Percentiles rank a stretch among this genome's conserved stretches.
phyloP scores from a whole-genome alignment of 1,139 yeast species.

The Sugiyamaella grinbergsii region DNA sequence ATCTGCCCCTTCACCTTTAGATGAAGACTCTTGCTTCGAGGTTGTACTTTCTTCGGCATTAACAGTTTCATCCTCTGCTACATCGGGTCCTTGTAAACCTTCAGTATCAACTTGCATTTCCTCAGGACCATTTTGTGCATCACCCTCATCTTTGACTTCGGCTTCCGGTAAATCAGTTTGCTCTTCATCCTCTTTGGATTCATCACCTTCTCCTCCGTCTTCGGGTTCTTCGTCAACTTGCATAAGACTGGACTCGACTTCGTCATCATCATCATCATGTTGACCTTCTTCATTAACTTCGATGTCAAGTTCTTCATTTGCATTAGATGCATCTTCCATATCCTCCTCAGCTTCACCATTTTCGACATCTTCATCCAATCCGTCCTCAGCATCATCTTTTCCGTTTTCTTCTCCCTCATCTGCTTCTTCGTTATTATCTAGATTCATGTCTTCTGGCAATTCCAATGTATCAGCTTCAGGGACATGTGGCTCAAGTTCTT shows the following conservation, averaged over 20 bases:
- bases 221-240: slow-evolving; percentile 72
- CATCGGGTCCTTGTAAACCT: slow-evolving; percentile 49
- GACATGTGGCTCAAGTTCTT: slow-evolving; percentile 47
- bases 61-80: slow-evolving; percentile 50
- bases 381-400: slow-evolving; percentile 36
- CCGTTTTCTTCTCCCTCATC: slow-evolving; percentile 32
- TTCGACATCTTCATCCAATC: slow-evolving; percentile 38
- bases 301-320: slow-evolving; percentile 39
- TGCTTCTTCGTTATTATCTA: slow-evolving; percentile 41
- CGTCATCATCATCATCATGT: slow-evolving; percentile 41
- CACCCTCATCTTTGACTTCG: slow-evolving; percentile 66
- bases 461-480: slow-evolving; percentile 44
- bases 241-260: slow-evolving; percentile 57
- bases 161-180: slow-evolving; percentile 52
- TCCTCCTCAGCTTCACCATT: slow-evolving; percentile 40
- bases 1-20: slow-evolving; percentile 76
- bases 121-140: slow-evolving; percentile 30
- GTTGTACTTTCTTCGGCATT: slow-evolving; percentile 47
- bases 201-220: slow-evolving; percentile 63
- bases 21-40: slow-evolving; percentile 70
- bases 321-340: slow-evolving; percentile 35
- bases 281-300: slow-evolving; percentile 38
- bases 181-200: slow-evolving; percentile 42
- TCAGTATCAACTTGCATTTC: slow-evolving; percentile 39
- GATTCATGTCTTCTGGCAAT: slow-evolving; percentile 41